phyloP scores from a whole-genome alignment of 2,329 filamentous ascomycete species.

The Leptographium procerum region DNA sequence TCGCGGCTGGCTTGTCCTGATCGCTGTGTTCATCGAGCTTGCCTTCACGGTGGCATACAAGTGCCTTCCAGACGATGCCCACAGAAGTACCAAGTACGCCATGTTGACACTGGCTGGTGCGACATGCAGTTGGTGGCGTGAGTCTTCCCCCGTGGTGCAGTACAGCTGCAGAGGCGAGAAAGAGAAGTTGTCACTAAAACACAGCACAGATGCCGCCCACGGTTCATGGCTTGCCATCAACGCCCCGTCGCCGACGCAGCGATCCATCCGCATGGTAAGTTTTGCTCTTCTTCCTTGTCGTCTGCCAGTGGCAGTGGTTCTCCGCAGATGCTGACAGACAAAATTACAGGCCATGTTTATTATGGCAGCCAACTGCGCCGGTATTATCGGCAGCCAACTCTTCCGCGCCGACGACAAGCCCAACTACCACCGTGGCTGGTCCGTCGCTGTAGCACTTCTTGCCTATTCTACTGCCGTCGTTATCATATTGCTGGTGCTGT shows the following conservation, averaged over 20 bases:
- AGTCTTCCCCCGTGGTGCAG: background rate
- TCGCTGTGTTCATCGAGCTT: constrained; percentile 10
- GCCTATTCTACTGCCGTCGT: constrained; percentile 1
- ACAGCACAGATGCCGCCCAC: constrained; percentile 12
- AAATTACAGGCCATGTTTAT: constrained; percentile 41
- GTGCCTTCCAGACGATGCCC: constrained; percentile 8
- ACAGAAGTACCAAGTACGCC: constrained; percentile 6
- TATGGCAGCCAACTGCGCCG: constrained; percentile 50
- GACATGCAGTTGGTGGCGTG: constrained; percentile 13
- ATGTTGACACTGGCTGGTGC: constrained; percentile 11
- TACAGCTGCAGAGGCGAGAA: too few species aligned
- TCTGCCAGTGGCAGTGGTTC: too few species aligned
- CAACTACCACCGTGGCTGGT: constrained; percentile 35
- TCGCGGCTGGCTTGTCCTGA: constrained; percentile 8
- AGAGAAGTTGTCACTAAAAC: background rate
- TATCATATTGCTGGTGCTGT: background rate
- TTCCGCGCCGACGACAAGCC: constrained; percentile 42
- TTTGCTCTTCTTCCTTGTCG: too few species aligned
- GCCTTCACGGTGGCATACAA: constrained; percentile 12
- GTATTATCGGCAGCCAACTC: constrained; percentile 50
- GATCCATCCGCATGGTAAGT: constrained; percentile 4
- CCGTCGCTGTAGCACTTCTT: constrained; percentile 8
- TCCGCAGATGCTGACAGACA: too few species aligned
- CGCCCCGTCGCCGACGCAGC: background rate
- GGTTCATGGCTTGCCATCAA: constrained; percentile 13